Base-by-base conservation (phyloP, 1,139 yeast species). In the Candida neerlandica region DNA sequence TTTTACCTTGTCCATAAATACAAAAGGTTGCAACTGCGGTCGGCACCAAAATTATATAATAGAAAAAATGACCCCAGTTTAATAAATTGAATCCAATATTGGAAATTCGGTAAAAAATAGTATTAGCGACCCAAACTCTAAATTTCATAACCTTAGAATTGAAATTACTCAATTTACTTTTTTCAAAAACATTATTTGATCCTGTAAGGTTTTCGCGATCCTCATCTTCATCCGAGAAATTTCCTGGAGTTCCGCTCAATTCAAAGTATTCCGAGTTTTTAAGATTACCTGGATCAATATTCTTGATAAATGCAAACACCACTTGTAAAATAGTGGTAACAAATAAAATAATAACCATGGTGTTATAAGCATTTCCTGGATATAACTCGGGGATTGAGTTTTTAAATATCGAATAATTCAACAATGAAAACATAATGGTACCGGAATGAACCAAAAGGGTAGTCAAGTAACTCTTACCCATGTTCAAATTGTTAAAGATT, bases 21-120 rank as follows among this genome's bases (percentile, higher is more conserved):
- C 80, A 81, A 45, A 88, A 86, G 2, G 89, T 85, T 5, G 91
- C 91, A 33, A 87, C 63, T n/a, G 95, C 97, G 5, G 90, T 81
- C 45, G 88, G 80, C 16, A 86, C 62, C 59, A 89, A 84, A 21
- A 80, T 73, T 49, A 84, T 71, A 48, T 82, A 81, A 59, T 77
- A 83, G 48, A 83, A 69, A 53, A 91, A 78, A 64, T 89, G 70
- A 16, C 86, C 86, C 72, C 88, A 82, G 61, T 87, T 85, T 45
- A 87, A 65, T 18, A 80, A 49, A 50, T 77, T 70, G 61, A 84
- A 88, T 5, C 81, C 54, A 10, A 54, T 33, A 18, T 44, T 52
- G 4, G 46, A 18, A 26, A 58, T 34, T 4, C 40, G 43, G 40
- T 54, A 53, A 21, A 55, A 44, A 40, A 43, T 52, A 2, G 55